Base-by-base conservation (phyloP, 1,284 basidiomycete genomes). In the Stygiomarasmius scandens region DNA sequence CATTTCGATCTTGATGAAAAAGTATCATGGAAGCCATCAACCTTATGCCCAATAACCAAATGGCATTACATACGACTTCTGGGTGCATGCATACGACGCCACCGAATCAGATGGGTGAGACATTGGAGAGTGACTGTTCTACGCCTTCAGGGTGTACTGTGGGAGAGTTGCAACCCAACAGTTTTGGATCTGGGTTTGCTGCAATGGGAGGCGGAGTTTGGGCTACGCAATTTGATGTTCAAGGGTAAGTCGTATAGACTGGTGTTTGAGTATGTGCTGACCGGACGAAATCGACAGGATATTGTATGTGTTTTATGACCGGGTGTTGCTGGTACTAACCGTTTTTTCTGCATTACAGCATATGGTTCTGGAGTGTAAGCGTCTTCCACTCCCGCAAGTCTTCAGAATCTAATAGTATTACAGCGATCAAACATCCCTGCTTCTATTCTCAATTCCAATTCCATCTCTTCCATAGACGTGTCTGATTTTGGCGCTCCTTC, bases 351-450 rank as follows among this genome's bases (percentile, higher is more conserved):
- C 16, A 11, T 23, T n/a, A 43, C 10, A 85, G 81, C 65, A 82
- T 89, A 45, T 90, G 87, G 87, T 89, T 86, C 74, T 85, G 84
- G 78, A 79, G 75, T 52, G 82, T 84, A 65, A 60, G 78, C 73
- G 12, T 23, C 32, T 3, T 52, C 50, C 24, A 52, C 34, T 10
- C 52, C 2, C 14, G 24, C 45, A 32, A 34, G 29, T 46, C 20
- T 24, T n/a, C 20, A 48, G 44, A 24, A 46, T 19, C 41, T 46
- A 49, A 50, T 55, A 55, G 38, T 16, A 16, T 41, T n/a, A 12
- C 41, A 80, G 80, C 69, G 83, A 60, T 59, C 76, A 56, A 64
- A 75, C 66, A 59, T 81, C 44, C 67, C 78, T 63, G 58, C 72
- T 68, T 76, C 79, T 2, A 66, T 77, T 45, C 60, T 52, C 9